A percentile compares a stretch with the other conserved stretches of the same genome.
Conservation (phyloP, 139 green algal genomes). For the Limnomonas spitsbergensis region DNA sequence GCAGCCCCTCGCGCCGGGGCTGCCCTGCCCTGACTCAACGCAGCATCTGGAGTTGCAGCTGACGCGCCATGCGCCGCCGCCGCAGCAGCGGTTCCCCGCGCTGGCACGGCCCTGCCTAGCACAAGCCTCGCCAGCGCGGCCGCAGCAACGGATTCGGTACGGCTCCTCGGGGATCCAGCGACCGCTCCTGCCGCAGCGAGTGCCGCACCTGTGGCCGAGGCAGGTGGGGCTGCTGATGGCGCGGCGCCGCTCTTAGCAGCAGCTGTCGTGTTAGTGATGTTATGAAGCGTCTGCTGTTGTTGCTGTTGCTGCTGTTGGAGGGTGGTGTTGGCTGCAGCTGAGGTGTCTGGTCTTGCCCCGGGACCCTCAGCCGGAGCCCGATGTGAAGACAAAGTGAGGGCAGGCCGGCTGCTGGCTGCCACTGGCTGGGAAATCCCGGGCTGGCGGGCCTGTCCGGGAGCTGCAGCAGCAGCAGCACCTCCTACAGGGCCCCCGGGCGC, state of each 20-base stretch:
- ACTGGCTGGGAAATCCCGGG: too few relatives aligned
- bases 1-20: neutral
- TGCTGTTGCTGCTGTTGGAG: conserved; percentile 1
- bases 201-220: too few relatives aligned
- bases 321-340: neutral
- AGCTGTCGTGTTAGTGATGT: conserved; percentile 1
- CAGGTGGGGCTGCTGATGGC: too few relatives aligned
- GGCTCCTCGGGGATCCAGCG: too few relatives aligned
- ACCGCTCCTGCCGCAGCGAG: too few relatives aligned
- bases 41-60: neutral
- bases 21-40: neutral
- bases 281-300: neutral
- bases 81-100: neutral
- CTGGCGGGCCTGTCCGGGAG: neutral
- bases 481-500: neutral
- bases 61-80: neutral
- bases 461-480: neutral
- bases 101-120: too few relatives aligned
- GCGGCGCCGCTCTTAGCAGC: too few relatives aligned
- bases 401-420: neutral
- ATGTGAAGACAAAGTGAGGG: neutral
- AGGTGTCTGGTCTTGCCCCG: neutral
- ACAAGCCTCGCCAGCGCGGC: neutral
- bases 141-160: neutral
- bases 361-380: too few relatives aligned